Conservation (phyloP, 2,329 filamentous ascomycete genomes). For the Cadophora gregata region DNA sequence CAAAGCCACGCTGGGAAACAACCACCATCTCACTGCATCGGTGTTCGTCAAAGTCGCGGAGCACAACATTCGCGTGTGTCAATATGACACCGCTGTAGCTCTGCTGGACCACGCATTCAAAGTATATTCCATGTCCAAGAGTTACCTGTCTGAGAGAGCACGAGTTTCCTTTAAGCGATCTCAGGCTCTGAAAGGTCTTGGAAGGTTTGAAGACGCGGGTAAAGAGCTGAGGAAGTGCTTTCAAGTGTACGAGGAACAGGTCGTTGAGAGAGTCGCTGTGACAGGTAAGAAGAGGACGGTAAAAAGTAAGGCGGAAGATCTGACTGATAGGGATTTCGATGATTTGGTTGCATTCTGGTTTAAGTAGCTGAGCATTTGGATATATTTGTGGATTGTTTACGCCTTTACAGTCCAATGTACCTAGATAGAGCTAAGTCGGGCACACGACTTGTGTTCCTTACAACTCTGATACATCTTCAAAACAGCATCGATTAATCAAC, state of each 20-base stretch:
- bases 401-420: too few species aligned
- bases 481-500: too few species aligned
- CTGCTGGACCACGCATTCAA: neutral
- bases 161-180: neutral
- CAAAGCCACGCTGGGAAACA: constrained; percentile 36
- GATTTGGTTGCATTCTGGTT: constrained; percentile 6
- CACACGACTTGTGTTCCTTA: too few species aligned
- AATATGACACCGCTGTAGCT: constrained; percentile 17
- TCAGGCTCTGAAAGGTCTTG: neutral
- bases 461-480: too few species aligned
- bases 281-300: neutral
- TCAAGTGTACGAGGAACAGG: neutral
- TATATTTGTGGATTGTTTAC: too few species aligned
- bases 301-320: neutral
- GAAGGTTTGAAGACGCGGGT: neutral
- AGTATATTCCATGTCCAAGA: neutral
- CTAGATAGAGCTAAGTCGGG: too few species aligned
- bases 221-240: neutral
- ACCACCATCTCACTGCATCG: constrained; percentile 39
- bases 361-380: too few species aligned
- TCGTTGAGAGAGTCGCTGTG: neutral
- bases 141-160: constrained; percentile 1
- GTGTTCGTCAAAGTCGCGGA: constrained; percentile 39
- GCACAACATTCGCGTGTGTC: constrained; percentile 33
- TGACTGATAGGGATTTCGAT: constrained; percentile 1